A percentile compares a stretch with the other conserved stretches of the same genome.
Conservation (phyloP, 192 early-diverging fungal species). For the Oehlia diaphana region DNA sequence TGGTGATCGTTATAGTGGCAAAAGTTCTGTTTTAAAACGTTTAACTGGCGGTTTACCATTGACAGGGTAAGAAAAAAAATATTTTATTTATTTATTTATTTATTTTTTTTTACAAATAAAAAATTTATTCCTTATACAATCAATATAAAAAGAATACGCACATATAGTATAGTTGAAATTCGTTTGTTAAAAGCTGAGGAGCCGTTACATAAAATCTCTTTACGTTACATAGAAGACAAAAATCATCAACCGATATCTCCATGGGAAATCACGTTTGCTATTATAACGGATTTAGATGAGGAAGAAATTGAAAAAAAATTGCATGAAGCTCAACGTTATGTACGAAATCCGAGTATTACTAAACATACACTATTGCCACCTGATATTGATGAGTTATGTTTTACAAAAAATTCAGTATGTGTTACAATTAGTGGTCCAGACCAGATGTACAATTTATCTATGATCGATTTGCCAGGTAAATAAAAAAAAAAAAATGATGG, state of each 20-base stretch:
- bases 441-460: not conserved
- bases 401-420: not conserved
- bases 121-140: no score
- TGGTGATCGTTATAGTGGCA: not conserved
- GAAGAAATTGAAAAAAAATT: not conserved
- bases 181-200: not conserved
- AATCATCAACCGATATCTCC: not conserved
- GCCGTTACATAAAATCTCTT: not conserved
- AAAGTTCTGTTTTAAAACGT: not conserved
- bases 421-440: not conserved
- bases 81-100: no score
- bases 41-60: not conserved
- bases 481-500: no score
- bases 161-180: not conserved
- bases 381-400: not conserved
- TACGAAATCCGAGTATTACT: not conserved
- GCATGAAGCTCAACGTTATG: not conserved
- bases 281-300: not conserved
- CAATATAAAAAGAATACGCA: no score
- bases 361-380: not conserved
- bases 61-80: not conserved
- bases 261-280: not conserved
- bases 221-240: not conserved
- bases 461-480: not conserved
- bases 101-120: no score